Evolutionary conservation across 78 protist genomes (phyloP).

Genomic region (Dictyostelium citrinum): DNA sequence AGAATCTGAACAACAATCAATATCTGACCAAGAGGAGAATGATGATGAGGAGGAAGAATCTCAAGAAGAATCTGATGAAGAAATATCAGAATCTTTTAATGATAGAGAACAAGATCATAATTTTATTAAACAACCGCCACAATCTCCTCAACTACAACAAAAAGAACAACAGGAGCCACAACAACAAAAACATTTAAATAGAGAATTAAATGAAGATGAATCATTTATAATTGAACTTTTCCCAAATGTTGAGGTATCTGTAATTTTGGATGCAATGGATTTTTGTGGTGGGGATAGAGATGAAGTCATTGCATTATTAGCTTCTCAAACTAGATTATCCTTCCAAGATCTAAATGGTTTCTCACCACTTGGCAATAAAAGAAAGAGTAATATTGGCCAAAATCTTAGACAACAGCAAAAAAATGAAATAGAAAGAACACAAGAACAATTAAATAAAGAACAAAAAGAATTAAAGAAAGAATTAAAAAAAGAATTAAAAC

Average conservation of each 20-base stretch:
- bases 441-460: background rate
- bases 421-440: background rate
- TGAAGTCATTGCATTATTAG: conserved; percentile 34
- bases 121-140: background rate
- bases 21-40: background rate
- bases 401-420: background rate
- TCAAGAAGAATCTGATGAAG: background rate
- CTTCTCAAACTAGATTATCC: conserved; percentile 31
- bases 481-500: background rate
- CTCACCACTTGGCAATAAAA: conserved; percentile 12
- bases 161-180: background rate
- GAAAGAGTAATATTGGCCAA: background rate
- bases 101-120: background rate
- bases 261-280: conserved; percentile 43
- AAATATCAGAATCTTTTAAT: background rate
- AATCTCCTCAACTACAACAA: background rate
- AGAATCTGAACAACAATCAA: background rate
- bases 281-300: conserved; percentile 62
- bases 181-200: background rate
- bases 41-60: background rate
- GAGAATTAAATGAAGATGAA: conserved; percentile 34
- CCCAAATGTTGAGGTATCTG: conserved; percentile 32
- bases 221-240: conserved; percentile 12
- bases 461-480: background rate
- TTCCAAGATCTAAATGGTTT: conserved; percentile 34